A percentile compares a stretch with the other conserved stretches of the same genome.
Conservation (phyloP, 306 rosid species). For the Acacia acuminata region DNA sequence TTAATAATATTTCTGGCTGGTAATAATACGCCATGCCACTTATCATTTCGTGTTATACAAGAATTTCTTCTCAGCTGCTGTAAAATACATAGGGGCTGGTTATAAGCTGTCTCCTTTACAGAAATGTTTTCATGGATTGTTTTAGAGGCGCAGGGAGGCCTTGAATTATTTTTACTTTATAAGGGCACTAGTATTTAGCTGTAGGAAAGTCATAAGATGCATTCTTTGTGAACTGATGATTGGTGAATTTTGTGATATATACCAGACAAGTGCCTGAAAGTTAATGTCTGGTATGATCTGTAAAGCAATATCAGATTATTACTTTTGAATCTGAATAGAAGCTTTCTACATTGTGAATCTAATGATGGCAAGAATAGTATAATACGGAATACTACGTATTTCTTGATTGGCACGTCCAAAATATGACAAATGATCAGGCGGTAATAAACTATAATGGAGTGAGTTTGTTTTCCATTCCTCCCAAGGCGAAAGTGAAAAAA, state of each 20-base stretch:
- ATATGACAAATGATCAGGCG: background rate
- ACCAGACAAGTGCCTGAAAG: constrained; percentile 7
- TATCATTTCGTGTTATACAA: background rate
- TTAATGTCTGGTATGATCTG: constrained; percentile 15
- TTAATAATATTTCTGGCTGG: constrained; percentile 10
- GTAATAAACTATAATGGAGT: background rate
- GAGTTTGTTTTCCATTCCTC: too few species aligned
- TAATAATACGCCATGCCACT: background rate
- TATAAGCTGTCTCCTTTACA: constrained; percentile 16
- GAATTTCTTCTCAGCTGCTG: constrained; percentile 28
- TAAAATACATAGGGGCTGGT: constrained; percentile 30
- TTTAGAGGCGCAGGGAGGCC: constrained; percentile 32
- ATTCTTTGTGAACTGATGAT: constrained; percentile 18
- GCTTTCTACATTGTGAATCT: background rate
- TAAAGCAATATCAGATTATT: constrained; percentile 7
- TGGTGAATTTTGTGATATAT: constrained; percentile 27
- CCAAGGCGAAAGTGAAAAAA: too few species aligned
- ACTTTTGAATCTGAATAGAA: background rate
- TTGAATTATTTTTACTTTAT: constrained; percentile 37
- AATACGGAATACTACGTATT: background rate
- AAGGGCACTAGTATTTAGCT: constrained; percentile 33
- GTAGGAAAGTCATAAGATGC: constrained; percentile 24
- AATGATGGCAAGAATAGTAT: background rate
- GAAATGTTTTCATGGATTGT: constrained; percentile 25
- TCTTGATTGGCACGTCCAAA: background rate